Percentiles rank a stretch among this genome's conserved stretches.
Conservation (phyloP, 257 asterid species). For the Ilex asprella region DNA sequence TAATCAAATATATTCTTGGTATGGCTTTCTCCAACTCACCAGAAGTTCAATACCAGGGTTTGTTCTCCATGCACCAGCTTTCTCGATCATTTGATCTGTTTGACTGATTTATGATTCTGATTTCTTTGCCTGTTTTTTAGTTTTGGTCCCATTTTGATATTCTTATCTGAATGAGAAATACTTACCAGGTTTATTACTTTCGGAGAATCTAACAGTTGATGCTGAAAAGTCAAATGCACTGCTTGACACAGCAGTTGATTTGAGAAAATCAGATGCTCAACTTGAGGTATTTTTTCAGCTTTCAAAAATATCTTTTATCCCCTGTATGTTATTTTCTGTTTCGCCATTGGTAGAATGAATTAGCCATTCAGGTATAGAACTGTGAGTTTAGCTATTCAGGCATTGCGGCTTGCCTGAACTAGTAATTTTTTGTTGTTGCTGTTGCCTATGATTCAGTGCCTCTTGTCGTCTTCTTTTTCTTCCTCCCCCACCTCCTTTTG, state of each 20-base stretch:
- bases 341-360: neutral
- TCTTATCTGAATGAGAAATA: neutral
- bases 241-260: constrained; percentile 24
- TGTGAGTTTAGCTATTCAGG: neutral
- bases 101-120: too few species aligned
- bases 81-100: neutral
- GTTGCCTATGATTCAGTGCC: too few species aligned
- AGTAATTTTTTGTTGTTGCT: neutral
- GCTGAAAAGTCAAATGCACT: constrained; percentile 25
- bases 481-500: too few species aligned
- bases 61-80: neutral
- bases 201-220: constrained; percentile 22
- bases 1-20: neutral
- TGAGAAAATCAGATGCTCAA: constrained; percentile 23
- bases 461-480: too few species aligned
- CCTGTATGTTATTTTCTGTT: neutral
- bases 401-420: neutral
- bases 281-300: constrained; percentile 42
- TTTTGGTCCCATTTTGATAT: neutral
- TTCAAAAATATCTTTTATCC: neutral
- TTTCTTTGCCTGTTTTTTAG: neutral
- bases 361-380: constrained; percentile 1
- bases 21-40: neutral
- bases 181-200: constrained; percentile 30
- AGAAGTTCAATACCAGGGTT: neutral